Conservation (phyloP, 805 yeast species). For the Nakazawaea siamensis region DNA sequence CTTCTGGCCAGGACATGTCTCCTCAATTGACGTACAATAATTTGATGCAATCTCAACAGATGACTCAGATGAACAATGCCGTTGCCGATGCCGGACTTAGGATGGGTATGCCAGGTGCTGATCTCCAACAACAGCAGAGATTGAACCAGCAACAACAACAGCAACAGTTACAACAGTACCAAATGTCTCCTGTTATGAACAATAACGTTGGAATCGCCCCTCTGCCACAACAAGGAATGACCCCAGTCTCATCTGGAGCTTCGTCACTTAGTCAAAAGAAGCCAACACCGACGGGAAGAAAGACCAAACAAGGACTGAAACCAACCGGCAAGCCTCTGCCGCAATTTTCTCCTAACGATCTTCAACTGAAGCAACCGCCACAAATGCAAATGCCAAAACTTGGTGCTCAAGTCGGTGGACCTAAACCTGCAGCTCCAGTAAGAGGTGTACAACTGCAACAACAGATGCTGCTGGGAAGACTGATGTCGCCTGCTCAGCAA, state of each 20-base stretch:
- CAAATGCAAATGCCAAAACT: too few relatives aligned
- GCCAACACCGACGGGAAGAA: constrained; percentile 16
- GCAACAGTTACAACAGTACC: constrained; percentile 20
- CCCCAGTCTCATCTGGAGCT: constrained; percentile 10
- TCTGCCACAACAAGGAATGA: constrained; percentile 1
- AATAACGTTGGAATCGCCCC: constrained; percentile 1
- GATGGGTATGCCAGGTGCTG: too few relatives aligned
- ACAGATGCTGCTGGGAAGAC: constrained; percentile 1
- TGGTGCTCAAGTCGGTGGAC: too few relatives aligned
- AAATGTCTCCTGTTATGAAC: not conserved
- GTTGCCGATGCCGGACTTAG: too few relatives aligned
- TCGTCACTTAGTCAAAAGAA: constrained; percentile 12
- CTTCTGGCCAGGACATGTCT: too few relatives aligned
- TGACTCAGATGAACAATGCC: too few relatives aligned
- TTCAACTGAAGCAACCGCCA: too few relatives aligned
- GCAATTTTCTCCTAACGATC: too few relatives aligned
- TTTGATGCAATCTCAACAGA: too few relatives aligned
- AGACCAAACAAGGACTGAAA: constrained; percentile 13
- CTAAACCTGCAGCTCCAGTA: constrained; percentile 10
- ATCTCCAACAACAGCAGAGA: too few relatives aligned
- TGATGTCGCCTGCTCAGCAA: constrained; percentile 21
- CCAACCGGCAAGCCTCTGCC: too few relatives aligned
- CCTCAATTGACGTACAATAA: constrained; percentile 1
- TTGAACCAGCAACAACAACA: constrained; percentile 23
- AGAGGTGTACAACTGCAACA: constrained; percentile 4